These are phyloP conservation scores for Globisporangium camurandrum DNA, from an alignment of 352 stramenopile species.

Conservation along the genomic window DNA sequence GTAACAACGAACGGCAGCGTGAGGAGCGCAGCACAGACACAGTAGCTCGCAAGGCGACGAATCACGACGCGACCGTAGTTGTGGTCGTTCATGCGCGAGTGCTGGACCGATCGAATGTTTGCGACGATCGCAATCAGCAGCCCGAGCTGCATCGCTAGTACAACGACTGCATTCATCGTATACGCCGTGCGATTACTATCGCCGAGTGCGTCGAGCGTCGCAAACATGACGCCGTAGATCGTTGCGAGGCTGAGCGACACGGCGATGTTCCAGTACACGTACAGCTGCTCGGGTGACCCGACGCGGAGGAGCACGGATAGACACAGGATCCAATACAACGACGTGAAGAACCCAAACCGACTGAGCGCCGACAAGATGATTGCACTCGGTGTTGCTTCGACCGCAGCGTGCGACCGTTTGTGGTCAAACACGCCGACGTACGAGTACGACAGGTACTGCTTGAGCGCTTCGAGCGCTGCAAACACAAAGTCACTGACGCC, in stretches of 20 bases:
- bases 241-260: slow-evolving; percentile 36
- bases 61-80: slow-evolving; percentile 52
- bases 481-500: slow-evolving; percentile 52
- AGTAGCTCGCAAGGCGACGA: slow-evolving; percentile 45
- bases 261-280: slow-evolving; percentile 36
- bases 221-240: slow-evolving; percentile 50
- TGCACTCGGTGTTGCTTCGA: too few relatives aligned
- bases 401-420: slow-evolving; percentile 1
- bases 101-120: slow-evolving; percentile 42
- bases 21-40: slow-evolving; percentile 32
- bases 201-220: slow-evolving; percentile 24
- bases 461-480: slow-evolving; percentile 34
- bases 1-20: slow-evolving; percentile 47
- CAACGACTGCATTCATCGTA: slow-evolving; percentile 29
- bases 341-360: slow-evolving; percentile 70
- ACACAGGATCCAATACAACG: slow-evolving; percentile 61
- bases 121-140: slow-evolving; percentile 32
- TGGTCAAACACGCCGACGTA: slow-evolving; percentile 36
- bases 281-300: slow-evolving; percentile 42
- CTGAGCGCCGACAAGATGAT: slow-evolving; percentile 31
- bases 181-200: slow-evolving; percentile 20
- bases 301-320: slow-evolving; percentile 65
- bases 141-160: slow-evolving; percentile 37
- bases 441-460: slow-evolving; percentile 29
- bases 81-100: slow-evolving; percentile 45